A percentile compares a stretch with the other conserved stretches of the same genome.
These are phyloP conservation scores for Termitomyces sp. DNA, from an alignment of 768 basidiomycete species.

Conservation along the genomic window DNA sequence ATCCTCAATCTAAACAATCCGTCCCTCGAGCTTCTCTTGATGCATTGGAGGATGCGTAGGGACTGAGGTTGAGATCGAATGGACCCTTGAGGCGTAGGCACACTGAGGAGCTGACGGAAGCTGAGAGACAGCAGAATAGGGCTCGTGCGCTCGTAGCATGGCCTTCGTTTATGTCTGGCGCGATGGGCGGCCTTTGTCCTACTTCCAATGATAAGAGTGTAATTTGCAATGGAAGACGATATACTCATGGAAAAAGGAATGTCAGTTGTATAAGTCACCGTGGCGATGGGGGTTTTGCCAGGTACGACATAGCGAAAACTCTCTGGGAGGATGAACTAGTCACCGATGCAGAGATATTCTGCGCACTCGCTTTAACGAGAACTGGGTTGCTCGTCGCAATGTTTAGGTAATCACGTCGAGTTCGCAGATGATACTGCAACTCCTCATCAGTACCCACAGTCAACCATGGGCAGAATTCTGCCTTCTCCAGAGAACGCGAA, in stretches of 20 bases:
- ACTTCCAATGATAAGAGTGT: not conserved
- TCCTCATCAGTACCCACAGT: not conserved
- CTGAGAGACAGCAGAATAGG: not conserved
- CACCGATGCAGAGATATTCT: not conserved
- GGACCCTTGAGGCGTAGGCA: not conserved
- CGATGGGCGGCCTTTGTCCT: conserved; percentile 1
- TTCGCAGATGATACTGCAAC: not conserved
- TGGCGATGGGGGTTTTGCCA: not conserved
- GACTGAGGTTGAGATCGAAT: not conserved
- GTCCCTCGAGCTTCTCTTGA: conserved; percentile 5
- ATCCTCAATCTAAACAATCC: conserved; percentile 8
- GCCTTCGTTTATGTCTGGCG: conserved; percentile 5
- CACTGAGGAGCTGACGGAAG: not conserved
- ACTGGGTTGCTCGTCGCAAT: not conserved
- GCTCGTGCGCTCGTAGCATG: not conserved
- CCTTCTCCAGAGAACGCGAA: not conserved
- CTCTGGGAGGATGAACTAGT: not conserved
- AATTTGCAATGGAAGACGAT: not conserved
- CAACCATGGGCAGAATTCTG: not conserved
- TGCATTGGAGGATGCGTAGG: conserved; percentile 3
- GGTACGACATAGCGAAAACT: not conserved
- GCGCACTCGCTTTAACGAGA: not conserved
- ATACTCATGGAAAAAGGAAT: not conserved
- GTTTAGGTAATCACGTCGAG: not conserved
- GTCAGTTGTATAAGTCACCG: not conserved